These are phyloP conservation scores for Hymenoscyphus infarciens DNA, from an alignment of 2,329 filamentous ascomycete species.

Conservation along the genomic window DNA sequence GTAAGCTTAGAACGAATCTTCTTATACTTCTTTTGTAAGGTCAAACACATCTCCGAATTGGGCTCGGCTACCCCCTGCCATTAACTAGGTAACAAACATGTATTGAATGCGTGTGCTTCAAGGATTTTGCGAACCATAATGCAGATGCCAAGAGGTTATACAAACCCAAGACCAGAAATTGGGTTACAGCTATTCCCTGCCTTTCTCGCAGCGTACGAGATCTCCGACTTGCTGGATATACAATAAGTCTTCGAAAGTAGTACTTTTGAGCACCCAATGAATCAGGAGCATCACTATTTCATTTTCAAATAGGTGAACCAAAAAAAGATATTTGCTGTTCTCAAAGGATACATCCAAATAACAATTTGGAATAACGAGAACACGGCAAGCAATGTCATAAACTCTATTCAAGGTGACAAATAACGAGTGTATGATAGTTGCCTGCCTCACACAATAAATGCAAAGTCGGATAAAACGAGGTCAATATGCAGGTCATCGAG, in stretches of 20 bases:
- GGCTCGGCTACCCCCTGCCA: neutral
- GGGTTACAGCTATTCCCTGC: neutral
- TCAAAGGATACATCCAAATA: neutral
- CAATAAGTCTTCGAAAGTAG: too few relatives aligned
- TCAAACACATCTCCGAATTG: neutral
- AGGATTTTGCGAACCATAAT: neutral
- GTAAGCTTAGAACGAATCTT: neutral
- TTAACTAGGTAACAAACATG: neutral
- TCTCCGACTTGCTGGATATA: too few relatives aligned
- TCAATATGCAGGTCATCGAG: neutral
- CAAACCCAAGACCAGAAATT: neutral
- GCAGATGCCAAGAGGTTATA: neutral
- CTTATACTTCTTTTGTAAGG: neutral
- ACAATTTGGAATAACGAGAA: neutral
- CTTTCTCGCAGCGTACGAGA: neutral
- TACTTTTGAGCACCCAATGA: too few relatives aligned
- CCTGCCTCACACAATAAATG: neutral
- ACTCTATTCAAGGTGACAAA: neutral
- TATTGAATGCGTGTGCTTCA: constrained; percentile 2
- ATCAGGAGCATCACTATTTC: neutral
- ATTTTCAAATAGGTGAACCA: neutral
- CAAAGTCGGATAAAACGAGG: neutral
- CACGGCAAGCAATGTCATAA: neutral
- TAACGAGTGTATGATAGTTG: neutral
- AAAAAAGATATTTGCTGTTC: too few relatives aligned